Percentiles rank a stretch among this genome's conserved stretches.
These are phyloP conservation scores for Spirogloea muscicola DNA, from an alignment of 139 green algal species.

Conservation along the genomic window DNA sequence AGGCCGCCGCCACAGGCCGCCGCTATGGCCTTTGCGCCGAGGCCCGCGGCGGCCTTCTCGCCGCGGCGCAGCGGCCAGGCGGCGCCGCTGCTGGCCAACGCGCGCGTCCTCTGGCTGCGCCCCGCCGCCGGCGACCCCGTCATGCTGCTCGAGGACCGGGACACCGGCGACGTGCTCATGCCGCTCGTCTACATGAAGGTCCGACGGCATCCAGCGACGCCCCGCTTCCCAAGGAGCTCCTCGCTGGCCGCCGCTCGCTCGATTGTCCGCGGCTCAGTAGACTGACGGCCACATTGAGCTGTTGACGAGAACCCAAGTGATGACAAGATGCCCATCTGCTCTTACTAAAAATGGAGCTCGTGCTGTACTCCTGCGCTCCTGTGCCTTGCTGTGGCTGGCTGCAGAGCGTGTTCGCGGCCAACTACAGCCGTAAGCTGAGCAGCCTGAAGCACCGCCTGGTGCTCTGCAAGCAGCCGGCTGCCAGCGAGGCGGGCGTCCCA, in stretches of 20 bases:
- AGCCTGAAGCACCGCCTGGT: constrained; percentile 55
- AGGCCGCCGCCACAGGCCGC: no score
- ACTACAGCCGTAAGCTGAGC: constrained; percentile 62
- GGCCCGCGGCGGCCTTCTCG: no score
- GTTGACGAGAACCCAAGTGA: no score
- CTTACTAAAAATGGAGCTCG: no score
- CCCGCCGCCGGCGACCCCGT: not conserved
- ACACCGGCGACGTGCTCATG: constrained; percentile 60
- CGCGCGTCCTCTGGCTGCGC: not conserved
- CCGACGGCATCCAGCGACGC: not conserved
- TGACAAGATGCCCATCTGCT: no score
- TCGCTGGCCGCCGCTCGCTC: not conserved
- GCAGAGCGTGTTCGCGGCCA: constrained; percentile 48
- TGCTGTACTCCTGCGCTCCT: no score
- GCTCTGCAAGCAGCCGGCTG: not conserved
- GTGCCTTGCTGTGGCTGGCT: no score
- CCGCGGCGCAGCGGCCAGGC: no score
- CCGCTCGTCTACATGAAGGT: constrained; percentile 60
- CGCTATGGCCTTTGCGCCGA: no score
- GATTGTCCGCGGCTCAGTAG: no score
- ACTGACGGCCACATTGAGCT: no score
- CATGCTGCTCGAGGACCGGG: constrained; percentile 55
- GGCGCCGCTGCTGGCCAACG: not conserved
- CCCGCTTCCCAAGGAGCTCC: not conserved
- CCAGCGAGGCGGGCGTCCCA: not conserved